Percentiles rank a stretch among this genome's conserved stretches.
Conservation (phyloP, 2,329 filamentous ascomycete species). For the Colletotrichum lini region DNA sequence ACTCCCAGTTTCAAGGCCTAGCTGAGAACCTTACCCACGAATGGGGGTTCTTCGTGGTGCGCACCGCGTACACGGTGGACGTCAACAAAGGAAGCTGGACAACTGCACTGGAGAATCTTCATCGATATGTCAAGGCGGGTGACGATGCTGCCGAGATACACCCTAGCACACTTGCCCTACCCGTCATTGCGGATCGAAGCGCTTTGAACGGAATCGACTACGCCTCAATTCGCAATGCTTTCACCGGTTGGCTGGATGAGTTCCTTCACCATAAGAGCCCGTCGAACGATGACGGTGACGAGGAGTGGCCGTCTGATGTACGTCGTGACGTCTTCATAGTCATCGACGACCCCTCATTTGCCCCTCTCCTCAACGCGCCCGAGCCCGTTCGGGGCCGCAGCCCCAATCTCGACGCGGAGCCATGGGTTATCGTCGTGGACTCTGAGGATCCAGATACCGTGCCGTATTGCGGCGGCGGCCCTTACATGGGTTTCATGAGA, state of each 20-base stretch:
- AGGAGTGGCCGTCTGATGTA: neutral
- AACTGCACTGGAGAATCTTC: neutral
- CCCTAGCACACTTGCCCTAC: neutral
- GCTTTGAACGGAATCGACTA: neutral
- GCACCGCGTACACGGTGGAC: constrained; percentile 1
- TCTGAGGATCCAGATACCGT: neutral
- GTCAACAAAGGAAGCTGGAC: constrained; percentile 1
- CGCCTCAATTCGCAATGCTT: constrained; percentile 7
- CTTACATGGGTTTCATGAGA: constrained; percentile 4
- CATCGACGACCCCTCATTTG: neutral
- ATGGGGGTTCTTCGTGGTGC: constrained; percentile 15
- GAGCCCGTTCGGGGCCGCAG: neutral
- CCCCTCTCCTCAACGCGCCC: neutral
- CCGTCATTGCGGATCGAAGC: neutral
- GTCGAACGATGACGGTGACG: neutral
- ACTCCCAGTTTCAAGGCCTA: neutral
- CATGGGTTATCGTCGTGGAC: constrained; percentile 9
- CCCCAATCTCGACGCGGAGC: neutral
- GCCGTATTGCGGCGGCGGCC: constrained; percentile 1
- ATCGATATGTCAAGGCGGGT: neutral
- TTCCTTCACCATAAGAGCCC: neutral
- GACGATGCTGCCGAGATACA: constrained; percentile 1
- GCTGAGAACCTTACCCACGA: neutral
- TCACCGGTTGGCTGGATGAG: neutral
- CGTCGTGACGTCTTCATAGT: constrained; percentile 12